Conservation (phyloP, 2,329 filamentous ascomycete species). For the Aspergillus eucalypticola region DNA sequence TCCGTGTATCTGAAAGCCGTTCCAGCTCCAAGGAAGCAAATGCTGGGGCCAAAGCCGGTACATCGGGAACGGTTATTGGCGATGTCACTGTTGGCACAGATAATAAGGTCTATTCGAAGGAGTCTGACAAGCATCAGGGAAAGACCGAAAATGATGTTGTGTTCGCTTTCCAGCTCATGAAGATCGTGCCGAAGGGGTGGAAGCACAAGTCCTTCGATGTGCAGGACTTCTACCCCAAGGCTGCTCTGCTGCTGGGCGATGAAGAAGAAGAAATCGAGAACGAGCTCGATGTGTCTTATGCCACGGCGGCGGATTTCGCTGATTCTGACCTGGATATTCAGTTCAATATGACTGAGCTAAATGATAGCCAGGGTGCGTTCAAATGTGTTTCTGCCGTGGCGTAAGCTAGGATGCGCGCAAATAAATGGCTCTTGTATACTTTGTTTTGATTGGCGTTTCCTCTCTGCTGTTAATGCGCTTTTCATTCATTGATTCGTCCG, state of each 20-base stretch:
- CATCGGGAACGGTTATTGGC: background rate
- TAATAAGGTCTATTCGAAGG: background rate
- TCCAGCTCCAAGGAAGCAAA: background rate
- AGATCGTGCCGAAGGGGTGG: background rate
- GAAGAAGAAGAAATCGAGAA: background rate
- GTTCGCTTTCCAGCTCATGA: background rate
- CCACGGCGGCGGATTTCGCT: background rate
- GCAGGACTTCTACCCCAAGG: background rate
- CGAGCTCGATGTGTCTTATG: background rate
- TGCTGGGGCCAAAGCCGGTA: background rate
- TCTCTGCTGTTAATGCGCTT: too few species aligned
- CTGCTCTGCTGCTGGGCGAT: background rate
- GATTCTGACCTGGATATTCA: background rate
- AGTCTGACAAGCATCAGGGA: background rate
- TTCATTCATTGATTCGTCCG: too few species aligned
- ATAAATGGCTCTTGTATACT: too few species aligned
- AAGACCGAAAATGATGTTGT: background rate
- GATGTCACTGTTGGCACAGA: background rate
- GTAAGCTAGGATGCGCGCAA: too few species aligned
- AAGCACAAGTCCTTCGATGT: background rate
- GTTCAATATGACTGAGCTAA: background rate
- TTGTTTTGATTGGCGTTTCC: too few species aligned
- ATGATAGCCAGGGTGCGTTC: background rate
- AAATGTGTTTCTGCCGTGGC: background rate
- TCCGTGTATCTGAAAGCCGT: background rate